Percentiles rank a stretch among this genome's conserved stretches.
phyloP scores from a whole-genome alignment of 306 rosid species.

The Prunus dulcis region DNA sequence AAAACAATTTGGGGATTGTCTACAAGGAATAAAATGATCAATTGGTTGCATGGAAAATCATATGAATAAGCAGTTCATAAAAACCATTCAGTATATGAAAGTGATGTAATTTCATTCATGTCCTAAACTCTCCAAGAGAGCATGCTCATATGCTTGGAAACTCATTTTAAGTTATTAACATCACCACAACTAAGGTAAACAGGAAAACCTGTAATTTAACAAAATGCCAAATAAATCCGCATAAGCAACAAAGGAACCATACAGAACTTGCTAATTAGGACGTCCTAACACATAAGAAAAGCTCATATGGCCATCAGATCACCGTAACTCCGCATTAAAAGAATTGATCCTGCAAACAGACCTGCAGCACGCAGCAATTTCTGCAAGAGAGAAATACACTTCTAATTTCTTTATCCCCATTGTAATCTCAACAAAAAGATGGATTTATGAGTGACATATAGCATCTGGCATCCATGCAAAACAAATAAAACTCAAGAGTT shows the following conservation, averaged over 20 bases:
- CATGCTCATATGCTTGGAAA: not conserved
- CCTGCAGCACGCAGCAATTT: constrained; percentile 80
- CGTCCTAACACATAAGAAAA: not conserved
- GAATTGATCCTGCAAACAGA: constrained; percentile 67
- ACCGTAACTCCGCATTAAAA: constrained; percentile 72
- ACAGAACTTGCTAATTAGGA: not conserved
- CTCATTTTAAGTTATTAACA: not conserved
- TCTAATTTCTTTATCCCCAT: not conserved
- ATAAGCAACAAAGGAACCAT: not conserved
- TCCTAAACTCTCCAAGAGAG: not conserved
- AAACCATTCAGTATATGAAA: not conserved
- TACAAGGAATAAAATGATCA: not conserved
- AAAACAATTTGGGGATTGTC: no score
- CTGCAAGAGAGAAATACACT: constrained; percentile 36
- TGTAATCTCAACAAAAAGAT: not conserved
- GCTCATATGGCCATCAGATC: constrained; percentile 84
- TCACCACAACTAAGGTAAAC: not conserved
- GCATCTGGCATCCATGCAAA: not conserved
- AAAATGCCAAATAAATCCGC: not conserved
- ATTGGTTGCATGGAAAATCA: not conserved
- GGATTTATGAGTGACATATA: not conserved
- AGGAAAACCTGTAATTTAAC: not conserved
- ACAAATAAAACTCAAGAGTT: not conserved
- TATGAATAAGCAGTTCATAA: not conserved
- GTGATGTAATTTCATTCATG: not conserved